Percentiles rank a stretch among this genome's conserved stretches.
Evolutionary conservation across 495 filamentous ascomycete species (phyloP).

Genomic region (Penicillium subrubescens): DNA sequence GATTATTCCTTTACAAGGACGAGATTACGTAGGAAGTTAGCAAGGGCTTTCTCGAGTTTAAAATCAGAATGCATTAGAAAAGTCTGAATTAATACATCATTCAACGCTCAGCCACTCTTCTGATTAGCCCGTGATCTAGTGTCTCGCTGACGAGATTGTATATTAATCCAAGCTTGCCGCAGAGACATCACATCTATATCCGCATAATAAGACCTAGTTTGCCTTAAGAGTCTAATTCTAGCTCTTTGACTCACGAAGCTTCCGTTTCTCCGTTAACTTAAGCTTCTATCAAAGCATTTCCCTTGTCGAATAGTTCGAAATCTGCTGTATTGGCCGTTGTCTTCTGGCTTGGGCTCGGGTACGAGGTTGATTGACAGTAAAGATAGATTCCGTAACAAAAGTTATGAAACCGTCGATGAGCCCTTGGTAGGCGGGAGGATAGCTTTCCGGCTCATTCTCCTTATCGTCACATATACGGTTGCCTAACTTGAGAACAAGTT

Average conservation of each 20-base stretch:
- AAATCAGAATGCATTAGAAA: too few species aligned
- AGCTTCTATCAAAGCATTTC: neutral
- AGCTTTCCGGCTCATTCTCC: neutral
- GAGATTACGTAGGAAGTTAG: too few species aligned
- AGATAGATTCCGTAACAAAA: neutral
- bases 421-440: neutral
- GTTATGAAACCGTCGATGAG: neutral
- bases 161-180: neutral
- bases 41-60: too few species aligned
- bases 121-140: neutral
- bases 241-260: neutral
- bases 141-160: neutral
- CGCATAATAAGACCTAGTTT: neutral
- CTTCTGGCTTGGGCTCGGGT: neutral
- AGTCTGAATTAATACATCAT: too few species aligned
- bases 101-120: too few species aligned
- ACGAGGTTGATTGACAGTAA: neutral
- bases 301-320: neutral
- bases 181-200: neutral
- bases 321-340: neutral
- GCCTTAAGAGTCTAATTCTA: neutral
- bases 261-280: neutral
- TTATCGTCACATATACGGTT: neutral
- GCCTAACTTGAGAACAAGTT: neutral
- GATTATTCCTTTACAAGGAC: too few species aligned